phyloP scores from a whole-genome alignment of 345 rosid species.

The Eutrema heterophyllum region DNA sequence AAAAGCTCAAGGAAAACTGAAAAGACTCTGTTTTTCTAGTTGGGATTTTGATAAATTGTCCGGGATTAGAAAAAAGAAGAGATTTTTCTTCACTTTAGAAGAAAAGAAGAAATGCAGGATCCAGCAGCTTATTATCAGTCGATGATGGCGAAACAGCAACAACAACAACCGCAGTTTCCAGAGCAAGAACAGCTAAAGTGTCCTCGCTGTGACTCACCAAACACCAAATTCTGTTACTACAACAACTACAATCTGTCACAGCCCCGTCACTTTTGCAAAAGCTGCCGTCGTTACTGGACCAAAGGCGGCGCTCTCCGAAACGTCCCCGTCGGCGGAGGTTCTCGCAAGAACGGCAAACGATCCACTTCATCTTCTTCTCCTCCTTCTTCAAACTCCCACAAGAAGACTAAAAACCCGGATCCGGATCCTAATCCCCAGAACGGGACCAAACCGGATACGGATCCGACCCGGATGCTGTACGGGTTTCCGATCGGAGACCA shows the following conservation, averaged over 20 bases:
- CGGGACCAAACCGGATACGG: not conserved
- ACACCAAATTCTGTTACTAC: conserved; percentile 36
- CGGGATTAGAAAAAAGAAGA: not conserved
- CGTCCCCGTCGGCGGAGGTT: conserved; percentile 33
- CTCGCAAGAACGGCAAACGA: conserved; percentile 34
- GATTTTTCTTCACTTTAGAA: not conserved
- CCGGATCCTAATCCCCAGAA: not conserved
- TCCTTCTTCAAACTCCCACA: not conserved
- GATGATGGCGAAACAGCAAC: conserved; percentile 30
- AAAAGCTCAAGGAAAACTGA: not conserved
- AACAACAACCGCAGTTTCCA: conserved; percentile 9
- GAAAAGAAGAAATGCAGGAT: conserved; percentile 27
- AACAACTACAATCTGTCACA: conserved; percentile 35
- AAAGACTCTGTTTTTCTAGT: not conserved
- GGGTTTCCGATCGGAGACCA: conserved; percentile 34
- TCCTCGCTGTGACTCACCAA: conserved; percentile 35
- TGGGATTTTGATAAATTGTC: not conserved
- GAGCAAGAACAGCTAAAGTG: conserved; percentile 36
- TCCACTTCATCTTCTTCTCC: conserved; percentile 4
- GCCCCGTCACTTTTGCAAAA: conserved; percentile 38
- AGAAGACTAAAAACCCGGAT: conserved; percentile 31
- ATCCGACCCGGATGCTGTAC: conserved; percentile 34
- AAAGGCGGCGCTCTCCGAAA: conserved; percentile 36
- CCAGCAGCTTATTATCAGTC: conserved; percentile 32
- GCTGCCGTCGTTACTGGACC: conserved; percentile 37